phyloP scores from a whole-genome alignment of 1,284 basidiomycete species.

The Somion occarium region DNA sequence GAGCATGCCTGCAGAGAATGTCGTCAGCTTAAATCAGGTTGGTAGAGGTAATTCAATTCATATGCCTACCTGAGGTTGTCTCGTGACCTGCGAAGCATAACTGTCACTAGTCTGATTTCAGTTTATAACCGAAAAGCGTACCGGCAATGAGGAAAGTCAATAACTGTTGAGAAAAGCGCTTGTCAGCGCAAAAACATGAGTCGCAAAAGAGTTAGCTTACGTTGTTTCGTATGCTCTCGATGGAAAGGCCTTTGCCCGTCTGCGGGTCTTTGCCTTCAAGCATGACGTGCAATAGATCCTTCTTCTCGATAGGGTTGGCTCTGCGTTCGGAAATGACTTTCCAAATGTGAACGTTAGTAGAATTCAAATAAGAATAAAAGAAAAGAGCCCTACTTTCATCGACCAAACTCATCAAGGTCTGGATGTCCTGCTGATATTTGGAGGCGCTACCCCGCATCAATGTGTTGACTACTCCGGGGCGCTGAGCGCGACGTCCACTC shows the following conservation, averaged over 20 bases:
- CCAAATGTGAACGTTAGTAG: not conserved
- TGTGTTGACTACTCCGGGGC: conserved; percentile 32
- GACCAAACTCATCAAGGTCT: conserved; percentile 34
- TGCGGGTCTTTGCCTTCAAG: conserved; percentile 37
- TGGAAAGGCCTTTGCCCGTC: conserved; percentile 36
- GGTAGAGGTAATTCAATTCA: not conserved
- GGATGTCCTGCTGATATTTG: conserved; percentile 36
- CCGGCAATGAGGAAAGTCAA: conserved; percentile 49
- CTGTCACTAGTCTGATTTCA: too few species aligned
- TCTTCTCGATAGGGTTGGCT: conserved; percentile 30
- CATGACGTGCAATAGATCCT: conserved; percentile 41
- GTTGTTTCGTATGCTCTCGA: conserved; percentile 39
- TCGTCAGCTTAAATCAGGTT: not conserved
- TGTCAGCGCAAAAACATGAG: too few species aligned
- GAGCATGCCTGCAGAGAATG: conserved; percentile 33
- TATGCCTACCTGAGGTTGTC: conserved; percentile 37
- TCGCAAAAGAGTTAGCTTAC: too few species aligned
- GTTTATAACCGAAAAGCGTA: conserved; percentile 15
- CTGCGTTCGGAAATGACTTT: conserved; percentile 33
- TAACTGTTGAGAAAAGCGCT: too few species aligned
- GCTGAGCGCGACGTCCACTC: conserved; percentile 29
- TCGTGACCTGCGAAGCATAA: conserved; percentile 43
- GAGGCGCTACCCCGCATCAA: conserved; percentile 30
- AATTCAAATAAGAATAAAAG: not conserved
- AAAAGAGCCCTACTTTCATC: conserved; percentile 29